These are phyloP conservation scores for Leishmania major DNA, from an alignment of 208 protist species.

Conservation along the genomic window DNA sequence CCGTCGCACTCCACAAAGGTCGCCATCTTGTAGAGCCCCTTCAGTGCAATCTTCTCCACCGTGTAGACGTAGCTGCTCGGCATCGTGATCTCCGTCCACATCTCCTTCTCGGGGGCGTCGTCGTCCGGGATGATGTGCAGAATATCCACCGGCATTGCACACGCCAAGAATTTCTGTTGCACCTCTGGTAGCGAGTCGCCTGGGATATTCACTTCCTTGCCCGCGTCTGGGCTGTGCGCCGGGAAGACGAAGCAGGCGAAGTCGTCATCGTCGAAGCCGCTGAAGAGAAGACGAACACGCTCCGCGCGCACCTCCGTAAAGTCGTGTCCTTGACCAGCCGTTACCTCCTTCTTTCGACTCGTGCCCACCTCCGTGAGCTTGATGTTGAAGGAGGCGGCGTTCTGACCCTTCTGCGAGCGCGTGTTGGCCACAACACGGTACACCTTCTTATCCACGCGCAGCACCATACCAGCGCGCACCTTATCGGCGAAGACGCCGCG, in stretches of 20 bases:
- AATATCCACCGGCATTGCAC: slow-evolving; percentile 87
- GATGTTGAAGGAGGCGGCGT: slow-evolving; percentile 88
- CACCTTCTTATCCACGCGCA: slow-evolving; percentile 77
- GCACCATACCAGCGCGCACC: slow-evolving; percentile 82
- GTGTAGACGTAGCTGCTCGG: slow-evolving; percentile 87
- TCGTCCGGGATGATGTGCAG: slow-evolving; percentile 84
- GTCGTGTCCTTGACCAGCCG: slow-evolving; percentile 82
- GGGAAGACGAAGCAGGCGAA: slow-evolving; percentile 90
- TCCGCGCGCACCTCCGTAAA: slow-evolving; percentile 81
- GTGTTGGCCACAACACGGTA: slow-evolving; percentile 84
- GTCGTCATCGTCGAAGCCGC: slow-evolving; percentile 92
- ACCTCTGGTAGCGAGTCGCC: slow-evolving; percentile 74
- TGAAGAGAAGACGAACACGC: slow-evolving; percentile 85
- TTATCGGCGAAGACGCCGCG: slow-evolving; percentile 87
- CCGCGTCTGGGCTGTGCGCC: slow-evolving; percentile 73
- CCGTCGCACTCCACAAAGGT: slow-evolving; percentile 88
- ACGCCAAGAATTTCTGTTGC: slow-evolving; percentile 84
- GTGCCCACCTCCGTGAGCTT: slow-evolving; percentile 85
- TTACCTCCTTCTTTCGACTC: slow-evolving; percentile 83
- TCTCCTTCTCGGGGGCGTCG: slow-evolving; percentile 64
- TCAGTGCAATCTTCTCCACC: slow-evolving; percentile 84
- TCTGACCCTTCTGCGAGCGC: slow-evolving; percentile 91
- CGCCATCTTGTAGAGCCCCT: slow-evolving; percentile 90
- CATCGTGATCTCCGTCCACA: slow-evolving; percentile 85
- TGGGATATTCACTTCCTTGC: slow-evolving; percentile 81